A percentile compares a stretch with the other conserved stretches of the same genome.
phyloP scores from a whole-genome alignment of 768 basidiomycete genomes.

The Asterophora parasitica region DNA sequence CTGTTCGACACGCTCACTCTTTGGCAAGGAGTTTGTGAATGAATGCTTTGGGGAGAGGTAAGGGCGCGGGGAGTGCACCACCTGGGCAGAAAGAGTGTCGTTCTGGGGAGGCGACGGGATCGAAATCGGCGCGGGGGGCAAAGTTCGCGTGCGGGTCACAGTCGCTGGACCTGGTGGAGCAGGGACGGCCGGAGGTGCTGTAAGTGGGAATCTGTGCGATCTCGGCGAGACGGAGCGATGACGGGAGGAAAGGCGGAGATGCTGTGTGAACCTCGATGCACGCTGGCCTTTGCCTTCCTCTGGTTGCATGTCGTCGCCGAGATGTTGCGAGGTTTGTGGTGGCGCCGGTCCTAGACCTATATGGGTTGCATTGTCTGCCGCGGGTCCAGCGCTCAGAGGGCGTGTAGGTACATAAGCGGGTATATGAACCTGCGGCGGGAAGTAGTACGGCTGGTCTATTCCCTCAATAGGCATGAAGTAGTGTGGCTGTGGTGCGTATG shows the following conservation, averaged over 20 bases:
- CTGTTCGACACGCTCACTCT: constrained; percentile 58
- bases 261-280: constrained; percentile 53
- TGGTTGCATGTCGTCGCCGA: constrained; percentile 22
- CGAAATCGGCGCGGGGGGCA: constrained; percentile 1
- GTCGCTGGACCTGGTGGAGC: not conserved
- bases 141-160: not conserved
- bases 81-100: constrained; percentile 17
- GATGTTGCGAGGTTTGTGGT: constrained; percentile 13
- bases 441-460: constrained; percentile 27
- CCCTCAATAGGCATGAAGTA: constrained; percentile 19
- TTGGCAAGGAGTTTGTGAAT: constrained; percentile 35
- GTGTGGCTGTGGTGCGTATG: constrained; percentile 24
- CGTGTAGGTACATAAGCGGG: constrained; percentile 11
- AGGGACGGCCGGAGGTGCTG: constrained; percentile 19
- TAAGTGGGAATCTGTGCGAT: constrained; percentile 48
- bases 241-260: constrained; percentile 52
- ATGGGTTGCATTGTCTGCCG: constrained; percentile 10
- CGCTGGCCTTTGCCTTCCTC: constrained; percentile 61
- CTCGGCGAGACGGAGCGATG: constrained; percentile 59
- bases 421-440: constrained; percentile 20
- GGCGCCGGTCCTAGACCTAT: constrained; percentile 14
- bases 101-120: not conserved
- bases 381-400: constrained; percentile 12
- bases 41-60: constrained; percentile 63
- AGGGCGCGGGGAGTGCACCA: constrained; percentile 63